phyloP scores from a whole-genome alignment of 1,284 basidiomycete species.

The Ganoderma lingzhi region DNA sequence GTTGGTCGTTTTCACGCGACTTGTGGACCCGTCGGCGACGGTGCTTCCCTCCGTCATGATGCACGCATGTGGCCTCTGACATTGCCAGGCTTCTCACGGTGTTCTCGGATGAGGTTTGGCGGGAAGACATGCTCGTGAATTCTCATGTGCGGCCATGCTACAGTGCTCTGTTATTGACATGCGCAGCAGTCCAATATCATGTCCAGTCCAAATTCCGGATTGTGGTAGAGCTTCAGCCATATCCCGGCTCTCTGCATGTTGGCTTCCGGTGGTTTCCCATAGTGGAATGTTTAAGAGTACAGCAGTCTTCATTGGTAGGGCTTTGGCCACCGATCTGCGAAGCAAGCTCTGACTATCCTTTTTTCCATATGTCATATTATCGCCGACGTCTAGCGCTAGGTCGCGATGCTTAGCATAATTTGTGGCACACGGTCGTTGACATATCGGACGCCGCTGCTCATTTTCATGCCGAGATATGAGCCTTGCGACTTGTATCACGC shows the following conservation, averaged over 20 bases:
- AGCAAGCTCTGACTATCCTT: background rate
- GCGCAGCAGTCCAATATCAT: background rate
- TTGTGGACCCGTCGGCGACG: slow-evolving; percentile 5
- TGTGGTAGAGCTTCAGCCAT: background rate
- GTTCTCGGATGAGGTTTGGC: slow-evolving; percentile 15
- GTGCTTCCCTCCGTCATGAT: slow-evolving; percentile 8
- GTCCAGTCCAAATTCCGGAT: background rate
- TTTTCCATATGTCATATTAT: background rate
- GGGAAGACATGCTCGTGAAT: background rate
- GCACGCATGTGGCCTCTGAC: slow-evolving; percentile 16
- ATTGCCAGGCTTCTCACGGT: slow-evolving; percentile 20
- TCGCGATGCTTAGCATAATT: background rate
- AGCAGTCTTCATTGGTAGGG: background rate
- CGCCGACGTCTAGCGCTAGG: background rate
- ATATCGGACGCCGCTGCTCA: slow-evolving; percentile 2
- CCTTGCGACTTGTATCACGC: background rate
- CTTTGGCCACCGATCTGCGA: background rate
- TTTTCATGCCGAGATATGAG: background rate
- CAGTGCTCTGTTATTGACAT: background rate
- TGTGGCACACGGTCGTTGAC: slow-evolving; percentile 3
- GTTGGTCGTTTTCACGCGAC: background rate
- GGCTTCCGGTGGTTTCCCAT: background rate
- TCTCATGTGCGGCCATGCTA: slow-evolving; percentile 4
- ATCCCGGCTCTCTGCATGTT: background rate
- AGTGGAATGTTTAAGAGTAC: background rate